These are phyloP conservation scores for Colletotrichum sp. DNA, from an alignment of 2,329 filamentous ascomycete species.

Conservation along the genomic window DNA sequence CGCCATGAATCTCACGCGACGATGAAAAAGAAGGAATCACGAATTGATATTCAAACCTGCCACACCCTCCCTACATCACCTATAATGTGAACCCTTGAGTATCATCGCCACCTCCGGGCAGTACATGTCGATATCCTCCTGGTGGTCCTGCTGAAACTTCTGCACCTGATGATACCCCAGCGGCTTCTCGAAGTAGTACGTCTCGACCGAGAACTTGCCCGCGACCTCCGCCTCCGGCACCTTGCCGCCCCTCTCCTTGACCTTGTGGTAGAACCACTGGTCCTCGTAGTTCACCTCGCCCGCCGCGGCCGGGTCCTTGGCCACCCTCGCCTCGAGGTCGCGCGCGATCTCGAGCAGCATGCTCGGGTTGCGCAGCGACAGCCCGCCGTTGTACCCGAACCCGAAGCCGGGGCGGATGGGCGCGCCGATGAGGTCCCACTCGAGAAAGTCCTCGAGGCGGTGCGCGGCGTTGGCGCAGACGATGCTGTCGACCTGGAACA, in stretches of 20 bases:
- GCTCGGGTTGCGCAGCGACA: slow-evolving; percentile 35
- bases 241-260: slow-evolving; percentile 19
- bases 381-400: slow-evolving; percentile 33
- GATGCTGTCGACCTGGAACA: slow-evolving; percentile 44
- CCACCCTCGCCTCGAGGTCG: not conserved
- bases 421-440: slow-evolving; percentile 38
- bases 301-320: not conserved
- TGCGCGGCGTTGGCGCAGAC: slow-evolving; percentile 34
- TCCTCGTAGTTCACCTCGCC: slow-evolving; percentile 25
- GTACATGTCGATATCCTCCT: slow-evolving; percentile 29
- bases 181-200: slow-evolving; percentile 26
- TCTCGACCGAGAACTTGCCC: slow-evolving; percentile 28
- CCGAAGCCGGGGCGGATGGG: slow-evolving; percentile 27
- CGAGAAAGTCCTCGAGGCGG: slow-evolving; percentile 38
- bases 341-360: slow-evolving; percentile 26
- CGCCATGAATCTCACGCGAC: too few species aligned
- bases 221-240: slow-evolving; percentile 27
- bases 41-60: not conserved
- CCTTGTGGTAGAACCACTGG: slow-evolving; percentile 30
- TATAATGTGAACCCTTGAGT: not conserved
- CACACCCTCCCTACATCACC: not conserved
- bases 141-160: slow-evolving; percentile 25
- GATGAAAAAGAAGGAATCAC: too few species aligned
- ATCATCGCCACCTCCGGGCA: slow-evolving; percentile 32
- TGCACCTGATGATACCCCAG: slow-evolving; percentile 31